Evolutionary conservation across 2,329 filamentous ascomycete genomes (phyloP).

Genomic region (Aspergillus hortae): DNA sequence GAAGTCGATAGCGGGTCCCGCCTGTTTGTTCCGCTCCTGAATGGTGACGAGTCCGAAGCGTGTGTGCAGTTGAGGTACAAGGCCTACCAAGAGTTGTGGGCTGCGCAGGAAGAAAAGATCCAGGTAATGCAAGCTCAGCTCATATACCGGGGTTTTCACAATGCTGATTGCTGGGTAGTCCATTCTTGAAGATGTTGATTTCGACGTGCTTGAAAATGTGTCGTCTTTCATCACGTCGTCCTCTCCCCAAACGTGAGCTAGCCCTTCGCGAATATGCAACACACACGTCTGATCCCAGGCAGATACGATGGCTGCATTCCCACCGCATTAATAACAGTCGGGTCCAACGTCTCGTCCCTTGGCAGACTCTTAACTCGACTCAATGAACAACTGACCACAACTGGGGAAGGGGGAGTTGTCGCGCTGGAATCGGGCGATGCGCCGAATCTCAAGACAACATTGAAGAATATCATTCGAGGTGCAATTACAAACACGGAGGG

Average conservation of each 20-base stretch:
- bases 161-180: conserved; percentile 20
- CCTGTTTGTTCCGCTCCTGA: conserved; percentile 38
- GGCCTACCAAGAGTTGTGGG: conserved; percentile 39
- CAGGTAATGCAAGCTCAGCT: conserved; percentile 24
- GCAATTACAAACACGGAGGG: conserved; percentile 38
- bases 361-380: conserved; percentile 36
- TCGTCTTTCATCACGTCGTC: conserved; percentile 34
- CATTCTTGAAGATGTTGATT: conserved; percentile 39
- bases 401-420: conserved; percentile 35
- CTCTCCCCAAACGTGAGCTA: conserved; percentile 34
- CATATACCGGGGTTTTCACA: background rate
- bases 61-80: conserved; percentile 33
- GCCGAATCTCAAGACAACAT: conserved; percentile 43
- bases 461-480: conserved; percentile 45
- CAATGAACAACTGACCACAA: conserved; percentile 29
- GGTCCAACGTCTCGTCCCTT: conserved; percentile 42
- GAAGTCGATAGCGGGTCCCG: conserved; percentile 12
- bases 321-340: conserved; percentile 40
- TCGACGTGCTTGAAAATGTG: conserved; percentile 36
- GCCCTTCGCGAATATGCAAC: background rate
- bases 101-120: conserved; percentile 36
- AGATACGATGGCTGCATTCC: conserved; percentile 41
- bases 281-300: conserved; percentile 12
- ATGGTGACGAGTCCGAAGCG: conserved; percentile 33
- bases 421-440: conserved; percentile 43